Evolutionary conservation across 768 basidiomycete species (phyloP), one percentile per base, ranked within the genome.

Genomic region (Hypsizygus marmoreus): DNA sequence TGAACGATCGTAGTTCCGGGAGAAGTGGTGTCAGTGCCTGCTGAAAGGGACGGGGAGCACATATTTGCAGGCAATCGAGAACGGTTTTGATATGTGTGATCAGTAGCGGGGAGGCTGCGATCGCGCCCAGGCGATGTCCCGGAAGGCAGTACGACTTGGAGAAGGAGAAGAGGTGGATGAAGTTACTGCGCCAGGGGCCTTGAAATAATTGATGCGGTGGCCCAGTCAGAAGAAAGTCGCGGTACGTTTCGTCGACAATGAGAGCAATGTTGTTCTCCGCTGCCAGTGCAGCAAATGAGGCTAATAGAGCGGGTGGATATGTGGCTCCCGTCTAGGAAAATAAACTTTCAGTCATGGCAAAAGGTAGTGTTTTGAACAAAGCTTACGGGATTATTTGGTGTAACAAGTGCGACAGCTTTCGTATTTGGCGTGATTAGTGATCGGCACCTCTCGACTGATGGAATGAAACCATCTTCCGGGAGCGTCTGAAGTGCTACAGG

Each of bases 161-260:
- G 65, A 90, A 90, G 17, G 87, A 90, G 61, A 84, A 89, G 20
- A 91, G 71, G 54, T 84, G 82, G 47, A 90, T 73, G 41, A 91
- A 53, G 42, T 73, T 79, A 0, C 62, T 61, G 16, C 86, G 70
- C 89, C 89, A 92, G 19, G 67, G 16, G 41, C 54, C 31, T 2
- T 66, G 63, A 60, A 88, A 88, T 14, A 87, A 69, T 25, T 53
- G 49, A 57, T 88, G 86, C 0, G 86, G 81, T 14, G 54, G 55
- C 4, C 65, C 57, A 4, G 65, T 57, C n/a, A 67, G 50, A n/a
- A 77, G 62, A 57, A 93, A 91, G 60, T 93, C 90, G 10, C 90
- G 77, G 64, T 95, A 95, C 1, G 91, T 93, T 66, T 92, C 90
- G 64, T 95, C 91, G n/a, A 95, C 38, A 28, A 93, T 73, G 17